These are phyloP conservation scores for Chenopodium berlandieri DNA, from an alignment of 148 eudicot genomes.

Conservation along the genomic window DNA sequence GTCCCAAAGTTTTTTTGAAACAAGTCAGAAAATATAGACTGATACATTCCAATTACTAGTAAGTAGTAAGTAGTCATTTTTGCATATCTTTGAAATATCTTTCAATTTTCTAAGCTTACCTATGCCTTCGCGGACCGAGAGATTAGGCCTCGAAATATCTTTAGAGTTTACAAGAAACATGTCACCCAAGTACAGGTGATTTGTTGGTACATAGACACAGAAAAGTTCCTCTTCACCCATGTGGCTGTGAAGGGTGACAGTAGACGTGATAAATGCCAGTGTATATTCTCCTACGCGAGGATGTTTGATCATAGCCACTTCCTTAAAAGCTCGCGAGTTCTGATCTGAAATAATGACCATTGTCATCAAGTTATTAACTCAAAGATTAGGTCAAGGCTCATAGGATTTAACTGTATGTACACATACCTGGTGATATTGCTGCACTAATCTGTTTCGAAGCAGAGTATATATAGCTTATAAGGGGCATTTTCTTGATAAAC, in stretches of 20 bases:
- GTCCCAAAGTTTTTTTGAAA: slow-evolving; percentile 20
- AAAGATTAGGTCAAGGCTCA: background rate
- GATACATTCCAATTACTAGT: background rate
- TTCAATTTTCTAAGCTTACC: slow-evolving; percentile 32
- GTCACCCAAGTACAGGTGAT: slow-evolving; percentile 81
- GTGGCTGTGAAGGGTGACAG: slow-evolving; percentile 54
- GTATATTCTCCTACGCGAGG: slow-evolving; percentile 86
- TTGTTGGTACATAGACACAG: slow-evolving; percentile 77
- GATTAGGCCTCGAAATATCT: slow-evolving; percentile 74
- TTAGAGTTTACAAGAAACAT: slow-evolving; percentile 66
- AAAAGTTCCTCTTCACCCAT: slow-evolving; percentile 72
- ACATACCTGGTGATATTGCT: slow-evolving; percentile 83
- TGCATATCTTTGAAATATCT: background rate
- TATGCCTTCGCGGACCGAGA: slow-evolving; percentile 82
- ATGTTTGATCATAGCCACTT: slow-evolving; percentile 82
- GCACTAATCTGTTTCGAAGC: slow-evolving; percentile 90
- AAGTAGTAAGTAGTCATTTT: too few relatives aligned
- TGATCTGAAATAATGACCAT: slow-evolving; percentile 46
- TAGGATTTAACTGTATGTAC: background rate
- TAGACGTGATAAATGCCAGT: slow-evolving; percentile 77
- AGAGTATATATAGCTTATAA: slow-evolving; percentile 67
- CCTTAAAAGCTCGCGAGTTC: slow-evolving; percentile 71
- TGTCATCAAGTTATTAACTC: background rate
- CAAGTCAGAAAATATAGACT: background rate
- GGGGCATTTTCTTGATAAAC: slow-evolving; percentile 80